Base-by-base conservation (phyloP, 371 early-diverging fungal species). In the Rhizomucor miehei region DNA sequence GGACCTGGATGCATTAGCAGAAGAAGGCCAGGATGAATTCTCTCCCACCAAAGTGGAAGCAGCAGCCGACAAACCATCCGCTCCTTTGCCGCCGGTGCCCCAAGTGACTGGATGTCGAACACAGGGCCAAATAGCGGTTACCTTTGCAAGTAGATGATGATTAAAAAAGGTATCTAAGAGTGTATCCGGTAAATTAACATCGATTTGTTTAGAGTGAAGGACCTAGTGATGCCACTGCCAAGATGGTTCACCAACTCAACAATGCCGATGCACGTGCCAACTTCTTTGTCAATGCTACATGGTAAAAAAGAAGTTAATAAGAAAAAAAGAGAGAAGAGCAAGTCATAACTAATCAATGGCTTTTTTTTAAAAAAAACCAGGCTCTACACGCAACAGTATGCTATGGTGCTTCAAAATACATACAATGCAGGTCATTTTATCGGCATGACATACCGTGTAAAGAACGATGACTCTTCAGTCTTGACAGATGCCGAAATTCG, bases 391-490 rank as follows among this genome's bases (percentile, higher is more conserved):
- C 66, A 66, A 58, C 80, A 77, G 40, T 79, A 79, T 52, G 80
- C 80, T 0, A 69, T 71, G 38, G 71, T 79, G 20, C 62, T 77
- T 20, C 77, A 77, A 45, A 72, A 72, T 20, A 69, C 73, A 16
- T 79, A 79, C 65, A 72, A 63, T 25, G 68, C 69, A 10, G 80
- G 80, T 17, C 80, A 79, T 49, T 63, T 76, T 29, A 75, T 79
- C 46, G 80, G 80, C 19, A 79, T 79, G 80, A 75, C 75, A 25
- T 79, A 77, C 52, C 75, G 80, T 36, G 69, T 76, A 20, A 69
- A 69, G 41, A 71, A 74, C 48, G 75, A 77, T 44, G 66, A 67
- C n/a, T 75, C 80, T 16, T 69, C 73, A 23, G 25, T 38, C 21
- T 56, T 70, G 65, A 67, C 71, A 1, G 75, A 79, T 16, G 62